phyloP scores from a whole-genome alignment of 805 yeast genomes.

The Naumovozyma baii region DNA sequence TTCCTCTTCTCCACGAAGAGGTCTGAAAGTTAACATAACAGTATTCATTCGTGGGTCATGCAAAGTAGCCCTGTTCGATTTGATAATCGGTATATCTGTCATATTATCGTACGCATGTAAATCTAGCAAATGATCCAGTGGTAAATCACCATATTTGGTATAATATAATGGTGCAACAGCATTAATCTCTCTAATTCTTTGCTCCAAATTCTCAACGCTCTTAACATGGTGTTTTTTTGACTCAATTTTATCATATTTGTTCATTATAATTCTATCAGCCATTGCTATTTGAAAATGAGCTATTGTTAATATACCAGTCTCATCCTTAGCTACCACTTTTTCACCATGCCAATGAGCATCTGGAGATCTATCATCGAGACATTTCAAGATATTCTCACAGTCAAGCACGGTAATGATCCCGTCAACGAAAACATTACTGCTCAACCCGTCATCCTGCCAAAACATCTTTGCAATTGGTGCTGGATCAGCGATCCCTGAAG shows the following conservation, averaged over 20 bases:
- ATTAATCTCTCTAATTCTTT: conserved; percentile 44
- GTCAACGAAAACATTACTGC: conserved; percentile 78
- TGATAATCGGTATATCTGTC: conserved; percentile 7
- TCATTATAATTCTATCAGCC: conserved; percentile 74
- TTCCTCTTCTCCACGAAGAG: conserved; percentile 29
- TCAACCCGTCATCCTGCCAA: conserved; percentile 88
- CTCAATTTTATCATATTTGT: conserved; percentile 58
- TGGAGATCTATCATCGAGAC: conserved; percentile 49
- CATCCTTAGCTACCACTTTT: conserved; percentile 30
- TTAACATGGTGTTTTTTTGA: conserved; percentile 6
- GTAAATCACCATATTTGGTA: conserved; percentile 68
- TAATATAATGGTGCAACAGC: conserved; percentile 54
- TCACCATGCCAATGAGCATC: conserved; percentile 63
- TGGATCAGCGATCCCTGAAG: conserved; percentile 96
- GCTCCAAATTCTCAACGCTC: conserved; percentile 27
- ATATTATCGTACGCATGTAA: conserved; percentile 62
- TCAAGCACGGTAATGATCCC: conserved; percentile 88
- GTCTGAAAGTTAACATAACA: conserved; percentile 38
- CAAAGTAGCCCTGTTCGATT: conserved; percentile 18
- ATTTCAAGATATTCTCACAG: conserved; percentile 50
- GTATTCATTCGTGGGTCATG: conserved; percentile 51
- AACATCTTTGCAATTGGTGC: conserved; percentile 96
- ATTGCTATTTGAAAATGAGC: conserved; percentile 86
- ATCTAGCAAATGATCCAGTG: conserved; percentile 55
- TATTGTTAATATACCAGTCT: conserved; percentile 43